A percentile compares a stretch with the other conserved stretches of the same genome.
These are phyloP conservation scores for Kockiozyma suomiensis DNA, from an alignment of 805 yeast species.

Conservation along the genomic window DNA sequence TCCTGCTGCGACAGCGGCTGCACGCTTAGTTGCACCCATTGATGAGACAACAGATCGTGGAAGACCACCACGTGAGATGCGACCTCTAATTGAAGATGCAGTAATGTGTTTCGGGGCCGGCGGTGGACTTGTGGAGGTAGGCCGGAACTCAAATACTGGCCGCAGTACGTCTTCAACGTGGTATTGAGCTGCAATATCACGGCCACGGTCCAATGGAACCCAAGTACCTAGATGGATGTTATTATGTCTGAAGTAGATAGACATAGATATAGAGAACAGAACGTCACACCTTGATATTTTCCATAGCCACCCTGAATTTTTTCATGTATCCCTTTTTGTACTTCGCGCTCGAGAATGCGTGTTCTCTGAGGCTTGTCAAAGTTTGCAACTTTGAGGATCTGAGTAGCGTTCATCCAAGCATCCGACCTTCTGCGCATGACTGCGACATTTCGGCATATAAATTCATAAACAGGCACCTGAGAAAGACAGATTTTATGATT, in stretches of 20 bases:
- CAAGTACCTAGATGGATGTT: constrained; percentile 64
- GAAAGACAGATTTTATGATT: neutral
- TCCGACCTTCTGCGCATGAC: constrained; percentile 89
- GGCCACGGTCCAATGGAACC: constrained; percentile 84
- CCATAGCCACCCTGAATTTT: constrained; percentile 98
- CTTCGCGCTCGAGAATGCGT: constrained; percentile 86
- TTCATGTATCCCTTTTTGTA: constrained; percentile 86
- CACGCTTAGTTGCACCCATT: constrained; percentile 13
- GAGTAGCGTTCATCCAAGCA: constrained; percentile 98
- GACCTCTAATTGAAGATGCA: constrained; percentile 35
- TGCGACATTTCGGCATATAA: constrained; percentile 69
- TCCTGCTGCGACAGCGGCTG: constrained; percentile 17
- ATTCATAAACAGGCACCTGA: constrained; percentile 50
- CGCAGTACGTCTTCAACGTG: constrained; percentile 62
- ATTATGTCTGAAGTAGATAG: neutral
- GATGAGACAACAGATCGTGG: constrained; percentile 16
- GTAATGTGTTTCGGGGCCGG: constrained; percentile 58
- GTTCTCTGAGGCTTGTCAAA: constrained; percentile 94
- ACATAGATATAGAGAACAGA: neutral
- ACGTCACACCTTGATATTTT: constrained; percentile 75
- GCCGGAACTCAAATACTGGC: constrained; percentile 66
- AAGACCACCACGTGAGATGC: constrained; percentile 19
- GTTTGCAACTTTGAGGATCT: constrained; percentile 87
- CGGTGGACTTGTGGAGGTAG: constrained; percentile 62
- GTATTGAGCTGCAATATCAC: constrained; percentile 63